Evolutionary conservation across 2,329 filamentous ascomycete species (phyloP), one percentile per base, ranked within the genome.

Genomic region (Neoascochyta sp.): DNA sequence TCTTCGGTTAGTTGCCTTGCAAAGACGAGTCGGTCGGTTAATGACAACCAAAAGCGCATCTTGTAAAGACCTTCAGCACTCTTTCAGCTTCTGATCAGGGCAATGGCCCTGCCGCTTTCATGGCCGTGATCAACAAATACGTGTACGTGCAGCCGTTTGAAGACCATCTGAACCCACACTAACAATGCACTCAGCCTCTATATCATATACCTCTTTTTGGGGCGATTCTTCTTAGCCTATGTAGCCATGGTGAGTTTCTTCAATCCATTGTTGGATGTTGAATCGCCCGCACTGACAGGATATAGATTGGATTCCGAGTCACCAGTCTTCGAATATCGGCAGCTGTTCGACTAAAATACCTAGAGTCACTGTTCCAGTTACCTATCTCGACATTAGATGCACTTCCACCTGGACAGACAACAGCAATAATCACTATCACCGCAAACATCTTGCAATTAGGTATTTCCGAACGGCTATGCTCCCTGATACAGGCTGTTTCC

Each of bases 141-240:
- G 46, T 50, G 43, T 47, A 32, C 4, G 39, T 27, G 2, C 5
- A 18, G n/a, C n/a, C 3, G 9, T 7, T 5, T 4, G 4, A 11
- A 9, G 1, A 3, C 2, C 4, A 10, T 12, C 22, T 15, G 2
- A n/a, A 25, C 12, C 15, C 2, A 10, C 4, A 10, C 18, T 18
- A 16, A 41, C 2, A 25, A 15, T 12, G 5, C 0, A 1, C 12
- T 1, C n/a, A 48, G 45, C 5, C 15, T 42, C 9, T 74, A 69
- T 40, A 76, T 78, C 37, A 60, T 79, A 9, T 78, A 77, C 45
- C 62, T 80, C 2, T 78, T 79, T 38, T 59, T 75, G 12, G 75
- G 58, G 9, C 74, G 74, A 32, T 73, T 78, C 21, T 43, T 63
- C 4, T 54, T 78, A n/a, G 69, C 67, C 0, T 79, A 78, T 39